Evolutionary conservation across 495 filamentous ascomycete genomes (phyloP).

Genomic region (Lasiosphaeria ovina): DNA sequence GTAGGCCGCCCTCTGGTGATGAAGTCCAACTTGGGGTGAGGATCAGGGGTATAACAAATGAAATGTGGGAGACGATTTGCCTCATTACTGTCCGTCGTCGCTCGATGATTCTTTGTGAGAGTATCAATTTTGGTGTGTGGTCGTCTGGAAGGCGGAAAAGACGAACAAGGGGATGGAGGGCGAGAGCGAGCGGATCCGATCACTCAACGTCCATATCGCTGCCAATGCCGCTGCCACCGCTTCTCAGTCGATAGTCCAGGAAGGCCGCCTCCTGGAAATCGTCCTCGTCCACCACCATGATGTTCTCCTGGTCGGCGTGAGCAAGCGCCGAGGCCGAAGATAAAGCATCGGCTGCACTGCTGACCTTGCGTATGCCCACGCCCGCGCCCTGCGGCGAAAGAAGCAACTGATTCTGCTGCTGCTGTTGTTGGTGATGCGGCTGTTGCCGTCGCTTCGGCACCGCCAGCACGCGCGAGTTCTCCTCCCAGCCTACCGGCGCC

Average conservation of each 20-base stretch:
- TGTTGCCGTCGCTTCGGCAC: slow-evolving; percentile 32
- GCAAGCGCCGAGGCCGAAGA: background rate
- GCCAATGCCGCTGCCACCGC: background rate
- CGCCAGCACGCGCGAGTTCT: slow-evolving; percentile 36
- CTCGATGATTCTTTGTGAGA: too few species aligned
- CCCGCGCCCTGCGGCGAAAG: too few species aligned
- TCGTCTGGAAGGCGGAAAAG: too few species aligned
- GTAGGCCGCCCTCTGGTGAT: too few species aligned
- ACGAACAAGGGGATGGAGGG: too few species aligned
- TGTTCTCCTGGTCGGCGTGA: slow-evolving; percentile 38
- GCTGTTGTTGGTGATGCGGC: background rate
- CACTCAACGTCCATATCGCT: slow-evolving; percentile 24
- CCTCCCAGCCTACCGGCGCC: slow-evolving; percentile 24
- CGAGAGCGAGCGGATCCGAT: background rate
- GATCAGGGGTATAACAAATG: too few species aligned
- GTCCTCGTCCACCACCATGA: slow-evolving; percentile 28
- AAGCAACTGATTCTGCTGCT: background rate
- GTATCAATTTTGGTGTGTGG: too few species aligned
- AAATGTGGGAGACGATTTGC: background rate
- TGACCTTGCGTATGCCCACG: too few species aligned
- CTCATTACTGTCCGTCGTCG: too few species aligned
- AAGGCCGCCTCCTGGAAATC: slow-evolving; percentile 57
- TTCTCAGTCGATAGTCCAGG: slow-evolving; percentile 35
- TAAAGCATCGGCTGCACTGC: too few species aligned
- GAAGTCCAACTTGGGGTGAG: too few species aligned